Conservation (phyloP, 805 yeast genomes). For the Monosporozyma siamensis region DNA sequence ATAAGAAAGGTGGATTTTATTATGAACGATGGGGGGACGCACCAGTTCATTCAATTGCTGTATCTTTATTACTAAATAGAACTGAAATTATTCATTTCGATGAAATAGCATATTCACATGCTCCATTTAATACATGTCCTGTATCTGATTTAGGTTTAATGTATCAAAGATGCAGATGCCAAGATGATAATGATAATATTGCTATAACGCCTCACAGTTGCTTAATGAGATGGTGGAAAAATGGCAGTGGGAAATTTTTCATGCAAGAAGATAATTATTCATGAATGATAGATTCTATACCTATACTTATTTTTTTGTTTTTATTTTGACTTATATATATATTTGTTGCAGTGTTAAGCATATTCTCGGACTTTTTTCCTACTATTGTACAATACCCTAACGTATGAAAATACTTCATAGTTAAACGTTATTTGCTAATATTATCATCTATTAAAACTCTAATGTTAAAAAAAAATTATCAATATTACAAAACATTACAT, state of each 20-base stretch:
- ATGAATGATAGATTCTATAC: neutral
- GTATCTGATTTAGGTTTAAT: conserved; percentile 38
- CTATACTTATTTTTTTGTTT: neutral
- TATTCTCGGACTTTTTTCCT: no score
- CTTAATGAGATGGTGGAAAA: conserved; percentile 71
- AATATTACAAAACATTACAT: no score
- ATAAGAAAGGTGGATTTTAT: conserved; percentile 65
- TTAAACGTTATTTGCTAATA: no score
- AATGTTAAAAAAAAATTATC: no score
- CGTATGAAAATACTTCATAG: no score
- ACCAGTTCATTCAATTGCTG: conserved; percentile 75
- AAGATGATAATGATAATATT: conserved; percentile 37
- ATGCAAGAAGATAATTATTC: conserved; percentile 11
- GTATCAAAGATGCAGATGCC: conserved; percentile 55
- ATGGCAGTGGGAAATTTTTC: conserved; percentile 39
- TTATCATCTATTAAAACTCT: neutral
- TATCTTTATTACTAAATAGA: conserved; percentile 47
- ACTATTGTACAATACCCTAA: no score
- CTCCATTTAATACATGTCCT: conserved; percentile 61
- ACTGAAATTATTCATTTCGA: conserved; percentile 66
- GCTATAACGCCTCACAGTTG: conserved; percentile 49
- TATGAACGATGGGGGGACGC: conserved; percentile 96
- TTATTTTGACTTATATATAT: no score
- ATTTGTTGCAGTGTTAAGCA: no score
- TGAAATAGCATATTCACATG: conserved; percentile 72